phyloP scores from a whole-genome alignment of 1,139 yeast genomes.

The Yamadazyma pseudoaaseri region DNA sequence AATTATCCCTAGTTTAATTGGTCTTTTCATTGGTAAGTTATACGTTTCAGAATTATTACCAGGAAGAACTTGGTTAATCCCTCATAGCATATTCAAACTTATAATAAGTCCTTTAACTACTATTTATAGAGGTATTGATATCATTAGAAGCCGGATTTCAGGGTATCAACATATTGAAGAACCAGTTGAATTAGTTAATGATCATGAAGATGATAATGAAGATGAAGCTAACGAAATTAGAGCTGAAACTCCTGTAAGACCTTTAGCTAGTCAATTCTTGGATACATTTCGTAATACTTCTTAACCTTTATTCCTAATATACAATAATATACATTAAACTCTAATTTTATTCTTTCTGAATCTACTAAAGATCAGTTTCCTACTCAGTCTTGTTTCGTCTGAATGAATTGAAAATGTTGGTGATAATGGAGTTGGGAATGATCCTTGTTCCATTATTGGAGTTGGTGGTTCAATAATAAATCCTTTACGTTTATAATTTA shows the following conservation, averaged over 20 bases:
- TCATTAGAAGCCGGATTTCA: conserved; percentile 5
- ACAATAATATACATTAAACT: conserved; percentile 1
- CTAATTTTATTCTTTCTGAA: conserved; percentile 10
- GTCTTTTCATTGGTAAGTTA: conserved; percentile 60
- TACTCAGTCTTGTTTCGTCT: conserved; percentile 16
- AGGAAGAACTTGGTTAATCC: conserved; percentile 55
- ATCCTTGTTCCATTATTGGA: conserved; percentile 11
- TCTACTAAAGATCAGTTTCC: conserved; percentile 16
- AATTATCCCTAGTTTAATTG: conserved; percentile 51
- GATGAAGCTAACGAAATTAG: conserved; percentile 28
- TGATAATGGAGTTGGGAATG: conserved; percentile 13
- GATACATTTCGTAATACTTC: conserved; percentile 47
- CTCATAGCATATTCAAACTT: conserved; percentile 24
- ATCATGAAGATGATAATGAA: conserved; percentile 12
- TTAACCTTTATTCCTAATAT: neutral
- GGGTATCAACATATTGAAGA: conserved; percentile 14
- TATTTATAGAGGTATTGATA: conserved; percentile 1
- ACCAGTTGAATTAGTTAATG: conserved; percentile 9
- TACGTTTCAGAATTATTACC: conserved; percentile 57
- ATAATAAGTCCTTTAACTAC: conserved; percentile 24
- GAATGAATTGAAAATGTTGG: conserved; percentile 14
- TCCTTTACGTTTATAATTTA: conserved; percentile 13
- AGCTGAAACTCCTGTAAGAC: conserved; percentile 58
- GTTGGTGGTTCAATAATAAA: conserved; percentile 16
- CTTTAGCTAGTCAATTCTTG: conserved; percentile 56